Evolutionary conservation across 129 eudicot species (phyloP), one percentile per base, ranked within the genome.

Genomic region (Logfia minima): DNA sequence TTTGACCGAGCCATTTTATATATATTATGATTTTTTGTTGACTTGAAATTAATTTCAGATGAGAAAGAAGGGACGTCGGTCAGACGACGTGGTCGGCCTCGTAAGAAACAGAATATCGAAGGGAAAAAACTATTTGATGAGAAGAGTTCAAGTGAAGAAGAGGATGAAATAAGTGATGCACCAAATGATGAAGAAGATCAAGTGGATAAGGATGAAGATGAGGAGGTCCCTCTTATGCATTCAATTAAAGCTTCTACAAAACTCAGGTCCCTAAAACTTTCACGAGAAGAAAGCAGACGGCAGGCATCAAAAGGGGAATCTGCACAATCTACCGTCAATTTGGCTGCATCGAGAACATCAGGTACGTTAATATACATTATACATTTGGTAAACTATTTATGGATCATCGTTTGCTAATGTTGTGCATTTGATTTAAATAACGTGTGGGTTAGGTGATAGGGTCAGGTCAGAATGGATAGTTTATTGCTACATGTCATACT

Each of bases 61-160:
- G 96, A 83, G 69, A 91, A 85, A 81, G 97, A 90, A 77, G 89
- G 84, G 45, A 75, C 83, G 6, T 19, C 92, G 7, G 90, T 84
- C 23, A 95, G 83, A 79, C 90, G 94, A 14, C 94, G 97, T 34
- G 99, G 99, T 58, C 93, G 96, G 37, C 93, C 99, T 68, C 87
- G 88, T 21, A 95, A 95, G 84, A 80, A 69, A n/a, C 90, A 59
- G 21, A 72, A 67, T 31, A 32, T 82, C 14, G 87, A 83, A 69
- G 99, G 99, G 52, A 95, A 89, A 82, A 89, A 87, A 79, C 89
- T 91, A 53, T 95, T 92, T 77, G 94, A 82, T 70, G 99, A 88
- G 77, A 87, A 89, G 31, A 86, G 81, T 70, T 89, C 97, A 41
- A 92, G 97, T 77, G 99, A 86, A 65, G 99, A 91, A 0, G 98